Percentiles rank a stretch among this genome's conserved stretches.
Conservation (phyloP, 2,329 filamentous ascomycete genomes). For the Pleomassaria siparia region DNA sequence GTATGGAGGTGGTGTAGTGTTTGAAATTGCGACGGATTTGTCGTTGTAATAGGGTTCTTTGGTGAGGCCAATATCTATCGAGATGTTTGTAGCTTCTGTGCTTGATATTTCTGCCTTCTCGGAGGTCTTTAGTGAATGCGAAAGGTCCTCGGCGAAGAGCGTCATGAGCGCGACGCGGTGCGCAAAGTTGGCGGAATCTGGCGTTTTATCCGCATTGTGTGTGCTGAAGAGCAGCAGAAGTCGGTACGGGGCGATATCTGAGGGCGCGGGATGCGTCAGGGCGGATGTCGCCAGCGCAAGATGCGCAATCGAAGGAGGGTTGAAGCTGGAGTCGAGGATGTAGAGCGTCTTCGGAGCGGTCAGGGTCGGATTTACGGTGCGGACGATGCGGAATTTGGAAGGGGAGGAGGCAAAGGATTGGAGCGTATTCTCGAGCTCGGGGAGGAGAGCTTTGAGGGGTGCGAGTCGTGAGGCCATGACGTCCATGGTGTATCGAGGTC, state of each 20-base stretch:
- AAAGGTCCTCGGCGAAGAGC: slow-evolving; percentile 62
- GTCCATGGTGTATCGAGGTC: slow-evolving; percentile 9
- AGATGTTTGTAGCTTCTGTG: slow-evolving; percentile 17
- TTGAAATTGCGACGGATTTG: slow-evolving; percentile 64
- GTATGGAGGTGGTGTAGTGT: slow-evolving; percentile 38
- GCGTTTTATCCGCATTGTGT: slow-evolving; percentile 66
- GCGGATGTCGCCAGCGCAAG: slow-evolving; percentile 58
- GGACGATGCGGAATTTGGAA: slow-evolving; percentile 39
- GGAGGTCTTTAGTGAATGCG: slow-evolving; percentile 12
- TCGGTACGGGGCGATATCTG: slow-evolving; percentile 45
- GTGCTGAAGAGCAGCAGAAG: slow-evolving; percentile 63
- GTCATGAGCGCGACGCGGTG: slow-evolving; percentile 72
- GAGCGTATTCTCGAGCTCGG: slow-evolving; percentile 37
- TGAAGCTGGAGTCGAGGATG: slow-evolving; percentile 68
- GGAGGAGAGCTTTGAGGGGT: slow-evolving; percentile 28
- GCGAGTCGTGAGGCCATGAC: slow-evolving; percentile 34
- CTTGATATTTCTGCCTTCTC: slow-evolving; percentile 11
- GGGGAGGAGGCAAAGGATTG: slow-evolving; percentile 35
- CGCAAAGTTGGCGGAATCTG: slow-evolving; percentile 68
- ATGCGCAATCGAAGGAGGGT: slow-evolving; percentile 64
- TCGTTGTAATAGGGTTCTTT: slow-evolving; percentile 73
- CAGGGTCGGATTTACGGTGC: slow-evolving; percentile 34
- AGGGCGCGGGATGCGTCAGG: slow-evolving; percentile 42
- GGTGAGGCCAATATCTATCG: slow-evolving; percentile 69
- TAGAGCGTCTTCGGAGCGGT: slow-evolving; percentile 52